Conservation (phyloP, 192 early-diverging fungal species). For the Chytriomyces hyalinus region DNA sequence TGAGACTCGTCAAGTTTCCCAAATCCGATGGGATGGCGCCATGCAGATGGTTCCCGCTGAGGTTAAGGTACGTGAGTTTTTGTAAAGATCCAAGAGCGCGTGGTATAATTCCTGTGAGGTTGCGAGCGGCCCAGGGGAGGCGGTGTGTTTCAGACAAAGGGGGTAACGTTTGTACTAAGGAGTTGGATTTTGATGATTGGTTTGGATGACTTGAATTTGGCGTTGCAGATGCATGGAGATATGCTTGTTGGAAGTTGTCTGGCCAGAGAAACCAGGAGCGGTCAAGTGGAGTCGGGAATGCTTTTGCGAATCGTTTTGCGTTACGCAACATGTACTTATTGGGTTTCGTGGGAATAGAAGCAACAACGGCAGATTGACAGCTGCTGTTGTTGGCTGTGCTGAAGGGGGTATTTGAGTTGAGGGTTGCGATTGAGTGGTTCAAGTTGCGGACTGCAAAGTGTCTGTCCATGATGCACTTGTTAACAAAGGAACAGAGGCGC, state of each 20-base stretch:
- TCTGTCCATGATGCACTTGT: neutral
- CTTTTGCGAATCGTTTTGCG: neutral
- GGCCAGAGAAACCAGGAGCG: slow-evolving; percentile 3
- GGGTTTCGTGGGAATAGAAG: too few relatives aligned
- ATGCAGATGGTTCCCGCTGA: neutral
- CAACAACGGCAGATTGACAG: too few relatives aligned
- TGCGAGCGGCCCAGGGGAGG: neutral
- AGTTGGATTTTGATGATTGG: too few relatives aligned
- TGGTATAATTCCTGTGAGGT: neutral
- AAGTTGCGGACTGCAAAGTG: slow-evolving; percentile 1
- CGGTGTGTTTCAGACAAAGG: neutral
- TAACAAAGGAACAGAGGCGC: neutral
- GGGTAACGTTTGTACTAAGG: too few relatives aligned
- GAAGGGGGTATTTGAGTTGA: neutral
- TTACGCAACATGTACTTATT: neutral
- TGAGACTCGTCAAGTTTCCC: neutral
- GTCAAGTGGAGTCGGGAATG: neutral
- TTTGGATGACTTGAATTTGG: too few relatives aligned
- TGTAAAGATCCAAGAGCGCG: neutral
- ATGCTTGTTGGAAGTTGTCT: neutral
- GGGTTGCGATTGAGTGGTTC: neutral
- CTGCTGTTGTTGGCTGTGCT: neutral
- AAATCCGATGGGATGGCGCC: neutral
- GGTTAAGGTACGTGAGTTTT: neutral
- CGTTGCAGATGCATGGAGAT: neutral